These are phyloP conservation scores for Colletotrichum shisoi DNA, from an alignment of 2,329 filamentous ascomycete species.

Conservation along the genomic window DNA sequence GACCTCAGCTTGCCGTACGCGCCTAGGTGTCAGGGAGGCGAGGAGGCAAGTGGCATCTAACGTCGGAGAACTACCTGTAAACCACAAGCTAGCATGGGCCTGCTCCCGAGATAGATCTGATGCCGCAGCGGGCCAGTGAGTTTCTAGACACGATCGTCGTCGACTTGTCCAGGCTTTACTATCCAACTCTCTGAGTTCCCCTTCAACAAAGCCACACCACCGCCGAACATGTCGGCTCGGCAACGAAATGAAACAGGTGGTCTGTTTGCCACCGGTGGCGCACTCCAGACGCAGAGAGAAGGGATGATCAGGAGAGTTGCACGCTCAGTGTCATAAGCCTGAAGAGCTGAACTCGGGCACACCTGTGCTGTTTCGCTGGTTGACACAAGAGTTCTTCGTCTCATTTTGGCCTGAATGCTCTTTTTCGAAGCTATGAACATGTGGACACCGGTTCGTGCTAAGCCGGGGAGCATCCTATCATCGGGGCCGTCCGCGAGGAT, in stretches of 20 bases:
- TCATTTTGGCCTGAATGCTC: neutral
- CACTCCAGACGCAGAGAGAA: slow-evolving; percentile 11
- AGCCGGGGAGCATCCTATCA: neutral
- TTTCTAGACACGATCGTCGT: slow-evolving; percentile 24
- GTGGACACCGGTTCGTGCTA: neutral
- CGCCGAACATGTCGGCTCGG: slow-evolving; percentile 18
- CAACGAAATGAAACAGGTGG: slow-evolving; percentile 25
- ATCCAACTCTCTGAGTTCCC: neutral
- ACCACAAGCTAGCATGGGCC: slow-evolving; percentile 3
- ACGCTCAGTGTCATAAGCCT: slow-evolving; percentile 13
- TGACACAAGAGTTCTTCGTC: neutral
- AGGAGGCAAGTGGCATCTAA: slow-evolving; percentile 10
- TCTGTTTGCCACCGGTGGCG: slow-evolving; percentile 31
- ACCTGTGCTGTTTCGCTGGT: neutral
- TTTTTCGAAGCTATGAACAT: neutral
- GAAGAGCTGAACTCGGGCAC: slow-evolving; percentile 23
- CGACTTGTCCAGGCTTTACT: slow-evolving; percentile 4
- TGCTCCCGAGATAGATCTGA: neutral
- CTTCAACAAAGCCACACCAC: slow-evolving; percentile 8
- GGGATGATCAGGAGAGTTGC: neutral
- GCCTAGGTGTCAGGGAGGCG: slow-evolving; percentile 1
- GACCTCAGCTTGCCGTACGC: neutral
- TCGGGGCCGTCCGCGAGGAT: slow-evolving; percentile 9
- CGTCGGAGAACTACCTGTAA: neutral
- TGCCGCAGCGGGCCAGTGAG: neutral